Base-by-base conservation (phyloP, 805 yeast genomes). In the Saccharomycopsis amapae region DNA sequence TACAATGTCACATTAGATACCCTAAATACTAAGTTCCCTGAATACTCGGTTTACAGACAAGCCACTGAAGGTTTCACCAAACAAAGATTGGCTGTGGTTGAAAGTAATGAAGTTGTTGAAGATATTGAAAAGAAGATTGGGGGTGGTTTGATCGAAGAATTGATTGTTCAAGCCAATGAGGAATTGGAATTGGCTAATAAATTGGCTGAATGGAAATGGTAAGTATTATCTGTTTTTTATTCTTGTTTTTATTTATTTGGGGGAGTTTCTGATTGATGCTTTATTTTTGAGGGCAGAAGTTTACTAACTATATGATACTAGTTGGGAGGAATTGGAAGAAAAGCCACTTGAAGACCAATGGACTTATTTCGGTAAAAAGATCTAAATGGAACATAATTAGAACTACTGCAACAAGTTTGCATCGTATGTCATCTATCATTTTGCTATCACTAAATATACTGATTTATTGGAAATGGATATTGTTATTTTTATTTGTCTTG, bases 241-340 rank as follows among this genome's bases (percentile, higher is more conserved):
- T 62, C 7, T 39, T 24, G 10, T 25, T 39, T 10, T 17, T 24
- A 22, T 12, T n/a, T n/a, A n/a, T n/a, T n/a, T n/a, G n/a, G n/a
- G n/a, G n/a, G n/a, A n/a, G n/a, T n/a, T n/a, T n/a, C n/a, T n/a
- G n/a, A n/a, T 28, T 28, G 12, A 28, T n/a, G n/a, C n/a, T n/a
- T n/a, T n/a, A n/a, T n/a, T n/a, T n/a, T n/a, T n/a, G n/a, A n/a
- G n/a, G 12, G 19, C 25, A 9, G n/a, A 36, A 7, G 10, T 13
- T 18, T 36, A 36, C 26, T 36, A 36, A 18, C 40, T 17, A n/a
- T n/a, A n/a, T n/a, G n/a, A n/a, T n/a, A n/a, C n/a, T n/a, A n/a
- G 62, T 33, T 86, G 95, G 95, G 88, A 82, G 56, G 85, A 79
- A 52, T 73, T 85, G 49, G 85, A 78, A 62, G 94, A 83, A 62